Percentiles rank a stretch among this genome's conserved stretches.
Conservation (phyloP, 1,139 yeast species). For the Arxiozyma bovina region DNA sequence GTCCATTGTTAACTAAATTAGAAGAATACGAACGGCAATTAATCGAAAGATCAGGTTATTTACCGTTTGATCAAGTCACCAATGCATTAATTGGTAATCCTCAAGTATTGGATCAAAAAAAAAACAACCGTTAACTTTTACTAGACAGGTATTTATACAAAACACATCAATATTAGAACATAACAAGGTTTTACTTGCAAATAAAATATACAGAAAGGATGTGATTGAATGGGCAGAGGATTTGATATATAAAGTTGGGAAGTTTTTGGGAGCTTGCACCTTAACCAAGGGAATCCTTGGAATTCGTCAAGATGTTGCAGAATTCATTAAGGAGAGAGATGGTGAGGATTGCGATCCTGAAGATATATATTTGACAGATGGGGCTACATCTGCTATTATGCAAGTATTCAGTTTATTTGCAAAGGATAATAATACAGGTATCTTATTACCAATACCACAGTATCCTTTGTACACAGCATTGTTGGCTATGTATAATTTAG, state of each 20-base stretch:
- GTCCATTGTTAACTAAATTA: constrained; percentile 79
- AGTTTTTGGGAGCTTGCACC: constrained; percentile 90
- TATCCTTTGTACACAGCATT: constrained; percentile 94
- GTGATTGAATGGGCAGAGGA: constrained; percentile 63
- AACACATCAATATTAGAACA: constrained; percentile 56
- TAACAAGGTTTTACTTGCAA: constrained; percentile 13
- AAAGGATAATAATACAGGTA: constrained; percentile 60
- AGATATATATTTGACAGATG: constrained; percentile 75
- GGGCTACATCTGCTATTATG: constrained; percentile 90
- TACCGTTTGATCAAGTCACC: constrained; percentile 70
- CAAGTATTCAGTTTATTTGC: constrained; percentile 64
- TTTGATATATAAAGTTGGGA: constrained; percentile 49
- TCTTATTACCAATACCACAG: constrained; percentile 92
- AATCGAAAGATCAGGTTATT: constrained; percentile 38
- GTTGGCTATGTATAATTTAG: constrained; percentile 68
- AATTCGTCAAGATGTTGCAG: constrained; percentile 69
- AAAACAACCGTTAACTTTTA: constrained; percentile 73
- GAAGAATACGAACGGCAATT: constrained; percentile 63
- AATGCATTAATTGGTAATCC: constrained; percentile 95
- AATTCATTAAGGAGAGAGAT: constrained; percentile 66
- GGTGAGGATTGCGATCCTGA: constrained; percentile 55
- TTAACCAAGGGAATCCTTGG: constrained; percentile 76
- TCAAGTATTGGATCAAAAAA: constrained; percentile 80
- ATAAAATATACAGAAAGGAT: constrained; percentile 50
- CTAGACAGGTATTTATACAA: constrained; percentile 81